Conservation (phyloP, 352 stramenopile species). For the Phytopythium cucurbitacearum region DNA sequence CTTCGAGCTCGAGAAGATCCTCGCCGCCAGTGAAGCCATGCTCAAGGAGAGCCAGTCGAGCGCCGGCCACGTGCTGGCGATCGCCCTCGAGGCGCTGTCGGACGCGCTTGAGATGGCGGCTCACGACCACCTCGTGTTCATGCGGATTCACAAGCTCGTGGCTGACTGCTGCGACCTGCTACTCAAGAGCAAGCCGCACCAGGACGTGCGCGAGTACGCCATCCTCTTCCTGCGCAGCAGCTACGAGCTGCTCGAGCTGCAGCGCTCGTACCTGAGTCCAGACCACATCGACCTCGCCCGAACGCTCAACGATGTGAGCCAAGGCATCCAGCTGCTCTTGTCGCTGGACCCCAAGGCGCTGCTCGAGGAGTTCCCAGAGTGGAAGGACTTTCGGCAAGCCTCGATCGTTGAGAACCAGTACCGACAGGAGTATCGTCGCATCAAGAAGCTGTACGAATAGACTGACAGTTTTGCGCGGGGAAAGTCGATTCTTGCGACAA, state of each 20-base stretch:
- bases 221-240: conserved; percentile 86
- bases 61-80: conserved; percentile 48
- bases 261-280: conserved; percentile 69
- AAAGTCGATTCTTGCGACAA: not conserved
- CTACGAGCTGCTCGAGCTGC: conserved; percentile 86
- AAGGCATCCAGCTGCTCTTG: conserved; percentile 89
- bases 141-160: conserved; percentile 90
- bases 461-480: conserved; percentile 3
- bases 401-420: conserved; percentile 88
- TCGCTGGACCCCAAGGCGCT: conserved; percentile 83
- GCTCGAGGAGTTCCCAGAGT: conserved; percentile 81
- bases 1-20: conserved; percentile 59
- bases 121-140: conserved; percentile 84
- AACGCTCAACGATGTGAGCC: conserved; percentile 90
- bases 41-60: conserved; percentile 39
- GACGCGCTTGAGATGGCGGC: conserved; percentile 80
- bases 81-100: conserved; percentile 76
- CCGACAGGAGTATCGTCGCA: conserved; percentile 86
- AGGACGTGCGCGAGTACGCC: conserved; percentile 78
- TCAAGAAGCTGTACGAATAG: conserved; percentile 91
- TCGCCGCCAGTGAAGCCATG: conserved; percentile 54
- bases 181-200: conserved; percentile 48
- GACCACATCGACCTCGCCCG: conserved; percentile 91
- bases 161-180: conserved; percentile 88
- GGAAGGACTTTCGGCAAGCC: conserved; percentile 84